Evolutionary conservation across 2,329 filamentous ascomycete species (phyloP).

Genomic region (Penicillium sp.): DNA sequence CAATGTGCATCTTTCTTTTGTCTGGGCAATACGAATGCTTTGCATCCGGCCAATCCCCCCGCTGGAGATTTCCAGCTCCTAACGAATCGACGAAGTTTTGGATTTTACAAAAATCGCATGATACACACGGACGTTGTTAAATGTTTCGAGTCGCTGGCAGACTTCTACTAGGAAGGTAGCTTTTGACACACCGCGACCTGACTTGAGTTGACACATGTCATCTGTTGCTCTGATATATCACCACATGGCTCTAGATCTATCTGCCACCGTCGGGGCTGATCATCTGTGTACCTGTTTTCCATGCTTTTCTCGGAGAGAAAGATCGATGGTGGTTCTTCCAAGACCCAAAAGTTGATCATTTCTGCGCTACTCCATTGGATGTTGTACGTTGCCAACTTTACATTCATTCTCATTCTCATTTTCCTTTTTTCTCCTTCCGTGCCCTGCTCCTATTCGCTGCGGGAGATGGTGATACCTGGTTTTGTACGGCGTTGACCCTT

Average conservation of each 20-base stretch:
- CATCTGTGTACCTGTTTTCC: conserved; percentile 4
- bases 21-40: neutral
- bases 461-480: conserved; percentile 19
- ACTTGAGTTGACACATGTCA: conserved; percentile 4
- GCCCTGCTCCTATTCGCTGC: conserved; percentile 10
- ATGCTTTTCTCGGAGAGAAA: conserved; percentile 10
- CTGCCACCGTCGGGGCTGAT: conserved; percentile 1
- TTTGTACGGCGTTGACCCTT: neutral
- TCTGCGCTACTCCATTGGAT: conserved; percentile 14
- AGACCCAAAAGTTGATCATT: conserved; percentile 21
- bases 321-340: conserved; percentile 13
- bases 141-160: conserved; percentile 24
- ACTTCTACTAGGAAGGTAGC: no score
- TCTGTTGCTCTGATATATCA: conserved; percentile 2
- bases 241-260: conserved; percentile 5
- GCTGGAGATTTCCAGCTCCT: conserved; percentile 2
- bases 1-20: neutral
- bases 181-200: no score
- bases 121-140: conserved; percentile 25
- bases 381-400: conserved; percentile 7
- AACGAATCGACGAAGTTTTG: conserved; percentile 26
- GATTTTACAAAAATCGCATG: conserved; percentile 21
- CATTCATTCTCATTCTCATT: conserved; percentile 11
- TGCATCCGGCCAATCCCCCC: neutral
- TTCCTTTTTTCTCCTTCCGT: conserved; percentile 6